Conservation (phyloP, 441 rosid genomes). For the Hura crepitans region DNA sequence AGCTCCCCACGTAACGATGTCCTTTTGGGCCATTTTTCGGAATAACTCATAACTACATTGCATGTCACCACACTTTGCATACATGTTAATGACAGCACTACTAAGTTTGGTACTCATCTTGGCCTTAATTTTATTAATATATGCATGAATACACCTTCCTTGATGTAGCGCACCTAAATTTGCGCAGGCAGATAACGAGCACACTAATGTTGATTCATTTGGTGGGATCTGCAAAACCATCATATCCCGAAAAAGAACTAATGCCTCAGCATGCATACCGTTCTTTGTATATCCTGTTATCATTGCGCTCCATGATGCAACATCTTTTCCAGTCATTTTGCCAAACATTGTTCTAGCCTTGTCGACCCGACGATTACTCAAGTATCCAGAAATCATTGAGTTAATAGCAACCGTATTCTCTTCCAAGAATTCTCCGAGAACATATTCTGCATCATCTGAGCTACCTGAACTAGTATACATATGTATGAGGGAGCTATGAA, state of each 20-base stretch:
- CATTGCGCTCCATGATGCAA: constrained; percentile 16
- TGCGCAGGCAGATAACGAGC: constrained; percentile 14
- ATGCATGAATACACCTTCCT: constrained; percentile 16
- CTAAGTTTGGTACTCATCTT: constrained; percentile 10
- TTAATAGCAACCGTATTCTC: constrained; percentile 11
- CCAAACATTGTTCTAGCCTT: constrained; percentile 14
- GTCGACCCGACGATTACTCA: constrained; percentile 14
- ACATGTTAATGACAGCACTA: constrained; percentile 16
- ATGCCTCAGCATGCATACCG: constrained; percentile 14
- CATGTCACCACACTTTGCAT: constrained; percentile 15
- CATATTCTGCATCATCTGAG: constrained; percentile 6
- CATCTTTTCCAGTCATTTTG: constrained; percentile 6
- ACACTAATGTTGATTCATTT: constrained; percentile 11
- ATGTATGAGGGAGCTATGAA: constrained; percentile 15
- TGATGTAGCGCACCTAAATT: constrained; percentile 5
- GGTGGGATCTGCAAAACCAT: constrained; percentile 4
- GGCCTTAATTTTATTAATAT: neutral
- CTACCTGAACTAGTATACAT: constrained; percentile 13
- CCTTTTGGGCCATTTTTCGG: constrained; percentile 1
- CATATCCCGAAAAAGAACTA: constrained; percentile 13
- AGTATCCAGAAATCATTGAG: constrained; percentile 14
- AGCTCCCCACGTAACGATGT: constrained; percentile 19
- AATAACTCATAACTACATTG: constrained; percentile 15
- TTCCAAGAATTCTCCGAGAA: constrained; percentile 9
- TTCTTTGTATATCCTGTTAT: constrained; percentile 19